Evolutionary conservation across 139 green algal species (phyloP).

Genomic region (Tetraselmis striata): DNA sequence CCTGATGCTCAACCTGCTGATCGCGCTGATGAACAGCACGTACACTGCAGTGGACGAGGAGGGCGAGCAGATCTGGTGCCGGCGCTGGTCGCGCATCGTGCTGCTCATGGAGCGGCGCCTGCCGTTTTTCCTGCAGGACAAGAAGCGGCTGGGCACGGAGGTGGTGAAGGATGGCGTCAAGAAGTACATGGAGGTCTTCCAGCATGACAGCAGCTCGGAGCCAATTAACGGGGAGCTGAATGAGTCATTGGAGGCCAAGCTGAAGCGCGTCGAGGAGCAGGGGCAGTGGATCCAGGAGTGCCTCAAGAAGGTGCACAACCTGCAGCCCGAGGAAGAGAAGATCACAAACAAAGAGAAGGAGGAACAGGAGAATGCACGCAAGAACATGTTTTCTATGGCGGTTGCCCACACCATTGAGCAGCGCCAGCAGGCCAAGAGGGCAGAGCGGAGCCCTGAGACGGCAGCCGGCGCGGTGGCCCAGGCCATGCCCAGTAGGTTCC

Average conservation of each 20-base stretch:
- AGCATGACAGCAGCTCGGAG: too few relatives aligned
- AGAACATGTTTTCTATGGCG: neutral
- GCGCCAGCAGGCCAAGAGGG: neutral
- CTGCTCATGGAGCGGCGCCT: neutral
- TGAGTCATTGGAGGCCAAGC: neutral
- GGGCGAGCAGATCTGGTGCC: neutral
- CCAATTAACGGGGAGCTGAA: too few relatives aligned
- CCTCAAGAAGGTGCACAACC: neutral
- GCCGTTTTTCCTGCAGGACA: neutral
- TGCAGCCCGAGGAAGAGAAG: neutral
- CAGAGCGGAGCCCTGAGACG: too few relatives aligned
- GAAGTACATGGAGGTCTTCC: too few relatives aligned
- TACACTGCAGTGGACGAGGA: neutral
- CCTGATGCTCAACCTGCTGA: constrained; percentile 2
- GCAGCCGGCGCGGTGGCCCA: neutral
- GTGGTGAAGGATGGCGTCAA: neutral
- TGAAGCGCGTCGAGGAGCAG: too few relatives aligned
- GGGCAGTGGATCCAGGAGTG: neutral
- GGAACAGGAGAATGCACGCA: neutral
- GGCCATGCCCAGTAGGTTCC: neutral
- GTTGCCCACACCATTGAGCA: neutral
- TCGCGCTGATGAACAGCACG: neutral
- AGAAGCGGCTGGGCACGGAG: neutral
- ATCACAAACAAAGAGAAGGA: neutral
- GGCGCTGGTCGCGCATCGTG: neutral